Base-by-base conservation (phyloP, 129 eudicot genomes). In the Saussurea involucrata region DNA sequence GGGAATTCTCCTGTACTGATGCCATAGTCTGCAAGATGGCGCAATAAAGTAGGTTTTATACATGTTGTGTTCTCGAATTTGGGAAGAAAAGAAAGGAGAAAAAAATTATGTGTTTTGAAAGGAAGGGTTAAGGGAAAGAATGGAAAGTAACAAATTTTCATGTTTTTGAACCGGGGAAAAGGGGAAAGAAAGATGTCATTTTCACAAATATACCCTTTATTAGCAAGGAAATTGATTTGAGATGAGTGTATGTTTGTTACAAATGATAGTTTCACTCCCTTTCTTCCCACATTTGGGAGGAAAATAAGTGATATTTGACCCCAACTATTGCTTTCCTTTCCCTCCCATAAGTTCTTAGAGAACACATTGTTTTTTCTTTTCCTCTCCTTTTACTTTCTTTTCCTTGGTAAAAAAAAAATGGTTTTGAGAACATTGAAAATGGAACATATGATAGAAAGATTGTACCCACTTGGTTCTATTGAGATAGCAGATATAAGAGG, bases 401-500 rank as follows among this genome's bases (percentile, higher is more conserved):
- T 53, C 61, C 10, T 17, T 17, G 9, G 22, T n/a, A 15, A 53
- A 53, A 10, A 49, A 12, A 4, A 53, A 27, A 27, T 27, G 9
- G 24, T 53, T 53, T 53, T 7, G 0, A 53, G 22, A 53, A 7
- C 7, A 63, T 66, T 63, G 11, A 22, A 27, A 63, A 33, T 21
- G 33, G 12, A 18, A 0, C 55, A 73, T 53, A 24, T 37, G 61
- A 34, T 63, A 8, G 61, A 53, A 53, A 53, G 60, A 49, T 49
- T 15, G 17, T 49, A 49, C 61, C n/a, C 5, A 53, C 61, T 89
- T 32, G 95, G 95, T 67, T 89, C 87, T 24, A 89, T 81, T 13
- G 87, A 17, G 20, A 89, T 86, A 17, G 89, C 95, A 18, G 91
- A 86, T 76, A 89, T 86, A 40, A 87, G 88, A 28, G 95, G 91